Conservation (phyloP, 2,329 filamentous ascomycete genomes). For the Pseudocercospora vitis region DNA sequence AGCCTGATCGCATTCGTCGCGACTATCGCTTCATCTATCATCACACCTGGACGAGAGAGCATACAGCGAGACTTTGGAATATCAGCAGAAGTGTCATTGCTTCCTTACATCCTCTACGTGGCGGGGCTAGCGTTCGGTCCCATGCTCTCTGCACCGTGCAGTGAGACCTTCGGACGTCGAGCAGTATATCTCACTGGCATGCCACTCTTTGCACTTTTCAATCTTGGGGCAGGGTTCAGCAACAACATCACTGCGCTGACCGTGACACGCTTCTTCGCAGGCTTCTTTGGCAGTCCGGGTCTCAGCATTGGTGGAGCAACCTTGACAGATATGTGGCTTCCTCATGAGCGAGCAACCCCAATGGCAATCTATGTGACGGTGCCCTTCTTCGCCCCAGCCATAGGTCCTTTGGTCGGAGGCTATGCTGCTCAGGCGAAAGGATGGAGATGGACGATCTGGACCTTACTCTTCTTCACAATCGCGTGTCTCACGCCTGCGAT, state of each 20-base stretch:
- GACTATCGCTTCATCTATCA: constrained; percentile 34
- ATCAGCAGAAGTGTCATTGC: constrained; percentile 55
- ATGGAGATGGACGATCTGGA: constrained; percentile 39
- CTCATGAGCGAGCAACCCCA: constrained; percentile 20
- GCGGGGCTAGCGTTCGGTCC: constrained; percentile 62
- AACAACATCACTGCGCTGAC: constrained; percentile 54
- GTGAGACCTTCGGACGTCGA: constrained; percentile 50
- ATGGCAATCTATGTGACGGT: constrained; percentile 20
- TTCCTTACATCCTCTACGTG: constrained; percentile 60
- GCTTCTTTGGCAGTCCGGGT: constrained; percentile 66
- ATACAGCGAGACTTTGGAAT: constrained; percentile 56
- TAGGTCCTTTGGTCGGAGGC: constrained; percentile 39
- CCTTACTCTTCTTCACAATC: constrained; percentile 30
- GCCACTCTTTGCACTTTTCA: constrained; percentile 56
- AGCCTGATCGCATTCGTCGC: constrained; percentile 38
- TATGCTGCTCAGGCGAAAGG: constrained; percentile 33
- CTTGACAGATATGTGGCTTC: constrained; percentile 25
- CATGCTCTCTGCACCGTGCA: constrained; percentile 30
- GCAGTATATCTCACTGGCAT: constrained; percentile 53
- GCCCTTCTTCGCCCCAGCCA: constrained; percentile 16
- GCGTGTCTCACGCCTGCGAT: constrained; percentile 28
- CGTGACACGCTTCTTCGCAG: constrained; percentile 67
- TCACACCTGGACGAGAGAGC: constrained; percentile 31
- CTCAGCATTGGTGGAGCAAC: constrained; percentile 25
- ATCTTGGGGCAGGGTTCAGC: constrained; percentile 55